Evolutionary conservation across 1,284 basidiomycete species (phyloP).

Genomic region (Salmacisia buchloeana): DNA sequence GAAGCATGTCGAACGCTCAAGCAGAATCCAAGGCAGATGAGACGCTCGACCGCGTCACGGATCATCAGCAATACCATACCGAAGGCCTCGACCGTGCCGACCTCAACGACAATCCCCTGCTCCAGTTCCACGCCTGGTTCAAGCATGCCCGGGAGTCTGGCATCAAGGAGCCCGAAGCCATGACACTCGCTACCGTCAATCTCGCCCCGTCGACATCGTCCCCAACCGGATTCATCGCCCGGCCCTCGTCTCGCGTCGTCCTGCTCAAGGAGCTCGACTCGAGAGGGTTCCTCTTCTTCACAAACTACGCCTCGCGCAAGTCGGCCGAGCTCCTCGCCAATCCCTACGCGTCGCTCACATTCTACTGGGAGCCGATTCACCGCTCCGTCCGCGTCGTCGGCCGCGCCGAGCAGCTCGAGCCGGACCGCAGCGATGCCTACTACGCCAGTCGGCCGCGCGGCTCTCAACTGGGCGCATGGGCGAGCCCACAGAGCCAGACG

Average conservation of each 20-base stretch:
- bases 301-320: constrained; percentile 91
- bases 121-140: constrained; percentile 45
- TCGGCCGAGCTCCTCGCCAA: constrained; percentile 68
- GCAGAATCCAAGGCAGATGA: neutral
- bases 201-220: constrained; percentile 11
- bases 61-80: constrained; percentile 46
- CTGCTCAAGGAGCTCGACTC: constrained; percentile 74
- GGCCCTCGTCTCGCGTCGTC: constrained; percentile 78
- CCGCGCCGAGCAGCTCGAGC: constrained; percentile 67
- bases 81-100: constrained; percentile 27
- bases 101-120: constrained; percentile 32
- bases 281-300: constrained; percentile 81
- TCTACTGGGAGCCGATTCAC: constrained; percentile 85
- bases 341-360: constrained; percentile 67
- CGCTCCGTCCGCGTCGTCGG: constrained; percentile 81
- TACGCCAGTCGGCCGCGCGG: constrained; percentile 77
- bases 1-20: neutral
- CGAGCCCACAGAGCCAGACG: constrained; percentile 74
- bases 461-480: constrained; percentile 84
- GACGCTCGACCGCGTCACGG: constrained; percentile 21
- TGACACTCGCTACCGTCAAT: constrained; percentile 38
- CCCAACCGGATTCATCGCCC: constrained; percentile 9
- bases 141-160: constrained; percentile 27
- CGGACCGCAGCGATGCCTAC: constrained; percentile 73
- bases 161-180: constrained; percentile 46